Evolutionary conservation across 2,329 filamentous ascomycete species (phyloP).

Genomic region (Scytalidium lignicola): DNA sequence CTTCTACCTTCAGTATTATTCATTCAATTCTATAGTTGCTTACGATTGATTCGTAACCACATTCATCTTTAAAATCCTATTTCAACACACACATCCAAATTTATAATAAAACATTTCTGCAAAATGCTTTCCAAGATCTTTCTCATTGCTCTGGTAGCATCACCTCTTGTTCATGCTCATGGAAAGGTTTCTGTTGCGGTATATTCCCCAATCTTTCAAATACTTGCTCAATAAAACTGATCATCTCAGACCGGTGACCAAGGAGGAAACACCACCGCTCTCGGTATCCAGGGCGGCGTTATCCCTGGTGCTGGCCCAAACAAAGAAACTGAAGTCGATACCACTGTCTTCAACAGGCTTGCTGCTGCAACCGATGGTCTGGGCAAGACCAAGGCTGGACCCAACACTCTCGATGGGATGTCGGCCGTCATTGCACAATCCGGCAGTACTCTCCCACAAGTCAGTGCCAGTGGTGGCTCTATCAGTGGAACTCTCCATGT

Average conservation of each 20-base stretch:
- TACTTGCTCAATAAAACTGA: constrained; percentile 1
- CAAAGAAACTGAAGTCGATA: constrained; percentile 38
- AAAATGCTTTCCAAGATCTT: constrained; percentile 25
- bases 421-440: constrained; percentile 32
- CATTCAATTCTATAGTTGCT: background rate
- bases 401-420: constrained; percentile 54
- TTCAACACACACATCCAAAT: background rate
- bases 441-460: constrained; percentile 34
- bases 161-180: constrained; percentile 1
- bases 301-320: constrained; percentile 37
- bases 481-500: constrained; percentile 34
- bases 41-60: background rate
- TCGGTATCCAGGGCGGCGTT: constrained; percentile 35
- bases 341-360: constrained; percentile 36
- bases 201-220: background rate
- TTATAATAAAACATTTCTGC: background rate
- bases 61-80: background rate
- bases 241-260: constrained; percentile 24
- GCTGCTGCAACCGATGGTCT: constrained; percentile 11
- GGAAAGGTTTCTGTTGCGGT: constrained; percentile 12
- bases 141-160: constrained; percentile 14
- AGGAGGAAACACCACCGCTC: constrained; percentile 38
- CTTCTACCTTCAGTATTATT: background rate
- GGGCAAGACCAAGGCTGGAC: constrained; percentile 34
- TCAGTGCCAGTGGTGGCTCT: constrained; percentile 28